phyloP scores from a whole-genome alignment of 106 monocot genomes.

The Phalaenopsis aphrodite region DNA sequence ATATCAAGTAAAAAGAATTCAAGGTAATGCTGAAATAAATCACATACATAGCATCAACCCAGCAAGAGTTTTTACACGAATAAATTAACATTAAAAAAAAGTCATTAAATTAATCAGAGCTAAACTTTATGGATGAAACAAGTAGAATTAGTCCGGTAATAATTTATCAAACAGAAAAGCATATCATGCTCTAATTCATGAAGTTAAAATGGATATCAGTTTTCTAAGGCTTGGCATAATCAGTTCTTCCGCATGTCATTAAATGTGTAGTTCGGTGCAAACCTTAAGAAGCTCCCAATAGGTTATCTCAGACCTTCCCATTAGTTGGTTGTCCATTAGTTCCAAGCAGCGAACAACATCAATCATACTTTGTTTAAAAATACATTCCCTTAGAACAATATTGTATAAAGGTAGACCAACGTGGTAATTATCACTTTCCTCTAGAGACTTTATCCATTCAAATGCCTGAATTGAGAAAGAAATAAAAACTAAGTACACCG shows the following conservation, averaged over 20 bases:
- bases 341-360: constrained; percentile 50
- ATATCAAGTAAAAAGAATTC: not conserved
- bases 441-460: constrained; percentile 47
- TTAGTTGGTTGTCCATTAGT: constrained; percentile 46
- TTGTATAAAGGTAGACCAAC: constrained; percentile 45
- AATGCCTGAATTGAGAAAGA: constrained; percentile 47
- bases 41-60: not conserved
- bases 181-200: not conserved
- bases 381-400: constrained; percentile 50
- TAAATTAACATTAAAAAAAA: not conserved
- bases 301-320: constrained; percentile 89
- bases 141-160: not conserved
- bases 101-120: not conserved
- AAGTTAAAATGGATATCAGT: not conserved
- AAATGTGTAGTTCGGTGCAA: constrained; percentile 5
- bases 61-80: not conserved
- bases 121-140: not conserved
- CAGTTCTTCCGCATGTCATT: not conserved
- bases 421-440: constrained; percentile 28
- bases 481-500: not conserved
- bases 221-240: not conserved
- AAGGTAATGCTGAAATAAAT: not conserved
- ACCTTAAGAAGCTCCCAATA: constrained; percentile 92
- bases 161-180: not conserved
- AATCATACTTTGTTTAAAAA: constrained; percentile 20